Conservation (phyloP, 129 eudicot species). For the Solidago caesia region DNA sequence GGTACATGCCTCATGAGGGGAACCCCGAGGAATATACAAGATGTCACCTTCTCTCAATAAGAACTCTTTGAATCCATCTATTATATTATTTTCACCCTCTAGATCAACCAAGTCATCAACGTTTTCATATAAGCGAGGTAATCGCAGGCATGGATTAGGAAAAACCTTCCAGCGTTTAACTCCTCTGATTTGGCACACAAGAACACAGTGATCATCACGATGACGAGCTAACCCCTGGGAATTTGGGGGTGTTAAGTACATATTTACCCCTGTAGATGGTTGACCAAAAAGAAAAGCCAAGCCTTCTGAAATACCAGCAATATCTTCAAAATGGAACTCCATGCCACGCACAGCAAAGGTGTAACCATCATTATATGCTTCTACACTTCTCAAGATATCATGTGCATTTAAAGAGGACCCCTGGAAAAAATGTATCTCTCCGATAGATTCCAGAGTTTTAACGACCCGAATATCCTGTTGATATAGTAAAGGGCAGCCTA, state of each 20-base stretch:
- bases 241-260: constrained; percentile 82
- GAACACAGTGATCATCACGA: constrained; percentile 84
- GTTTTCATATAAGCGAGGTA: constrained; percentile 78
- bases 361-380: constrained; percentile 72
- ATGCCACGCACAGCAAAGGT: constrained; percentile 80
- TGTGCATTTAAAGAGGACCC: constrained; percentile 23
- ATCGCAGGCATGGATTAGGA: constrained; percentile 36
- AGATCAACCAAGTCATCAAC: constrained; percentile 27
- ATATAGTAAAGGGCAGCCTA: constrained; percentile 64
- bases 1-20: constrained; percentile 79
- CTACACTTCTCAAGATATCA: constrained; percentile 53
- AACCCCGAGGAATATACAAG: constrained; percentile 87
- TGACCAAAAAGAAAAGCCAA: constrained; percentile 75
- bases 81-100: constrained; percentile 26
- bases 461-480: constrained; percentile 80
- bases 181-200: constrained; percentile 78
- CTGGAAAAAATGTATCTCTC: constrained; percentile 57
- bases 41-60: constrained; percentile 80
- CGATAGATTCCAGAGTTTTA: constrained; percentile 40
- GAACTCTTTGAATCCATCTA: constrained; percentile 40
- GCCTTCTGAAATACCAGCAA: constrained; percentile 62
- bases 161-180: constrained; percentile 63
- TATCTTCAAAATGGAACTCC: constrained; percentile 57
- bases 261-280: constrained; percentile 80
- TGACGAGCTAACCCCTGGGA: constrained; percentile 93